phyloP scores from a whole-genome alignment of 2,329 filamentous ascomycete species.

The Lachnellula arida region DNA sequence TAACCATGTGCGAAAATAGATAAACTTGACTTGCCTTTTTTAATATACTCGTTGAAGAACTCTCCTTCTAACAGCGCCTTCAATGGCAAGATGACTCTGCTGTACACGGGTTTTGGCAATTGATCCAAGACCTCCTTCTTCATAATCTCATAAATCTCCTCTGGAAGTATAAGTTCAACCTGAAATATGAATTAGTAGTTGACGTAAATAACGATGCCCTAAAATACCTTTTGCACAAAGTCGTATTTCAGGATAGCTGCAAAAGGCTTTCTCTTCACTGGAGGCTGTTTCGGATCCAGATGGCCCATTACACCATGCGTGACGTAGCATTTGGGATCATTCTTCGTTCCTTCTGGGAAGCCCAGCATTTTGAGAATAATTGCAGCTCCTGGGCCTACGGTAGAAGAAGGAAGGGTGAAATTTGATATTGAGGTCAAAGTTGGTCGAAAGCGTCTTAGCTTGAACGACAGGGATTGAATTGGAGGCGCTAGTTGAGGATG shows the following conservation, averaged over 20 bases:
- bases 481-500: background rate
- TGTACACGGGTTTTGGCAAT: slow-evolving; percentile 47
- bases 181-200: slow-evolving; percentile 28
- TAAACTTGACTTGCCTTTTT: slow-evolving; percentile 39
- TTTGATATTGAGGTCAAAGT: slow-evolving; percentile 1
- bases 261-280: slow-evolving; percentile 73
- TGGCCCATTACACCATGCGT: slow-evolving; percentile 65
- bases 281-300: slow-evolving; percentile 65
- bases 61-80: slow-evolving; percentile 65
- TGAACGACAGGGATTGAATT: background rate
- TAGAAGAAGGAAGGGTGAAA: background rate
- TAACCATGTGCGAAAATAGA: background rate
- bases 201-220: background rate
- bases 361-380: slow-evolving; percentile 36
- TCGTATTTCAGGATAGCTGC: slow-evolving; percentile 58
- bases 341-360: slow-evolving; percentile 34
- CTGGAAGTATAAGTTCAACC: slow-evolving; percentile 70
- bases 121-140: slow-evolving; percentile 46
- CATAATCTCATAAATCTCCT: slow-evolving; percentile 53
- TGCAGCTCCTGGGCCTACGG: background rate
- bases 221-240: slow-evolving; percentile 62
- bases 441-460: slow-evolving; percentile 11
- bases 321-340: slow-evolving; percentile 64
- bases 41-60: slow-evolving; percentile 83
- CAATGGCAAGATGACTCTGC: slow-evolving; percentile 67